Evolutionary conservation across 2,329 filamentous ascomycete genomes (phyloP).

Genomic region (Venturia pyrina): DNA sequence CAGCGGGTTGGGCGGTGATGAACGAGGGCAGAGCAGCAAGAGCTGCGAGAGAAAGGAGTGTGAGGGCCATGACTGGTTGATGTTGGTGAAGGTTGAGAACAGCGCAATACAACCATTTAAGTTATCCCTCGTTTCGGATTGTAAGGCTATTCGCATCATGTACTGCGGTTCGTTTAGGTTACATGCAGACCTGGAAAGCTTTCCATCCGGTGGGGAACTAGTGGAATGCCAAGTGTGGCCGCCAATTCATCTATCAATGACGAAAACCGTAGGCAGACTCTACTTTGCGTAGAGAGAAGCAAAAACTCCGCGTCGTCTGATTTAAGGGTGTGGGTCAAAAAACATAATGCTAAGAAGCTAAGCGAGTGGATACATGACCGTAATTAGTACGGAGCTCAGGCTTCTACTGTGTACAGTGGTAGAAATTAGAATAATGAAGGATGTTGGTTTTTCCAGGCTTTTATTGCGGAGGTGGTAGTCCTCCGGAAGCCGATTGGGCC

Average conservation of each 20-base stretch:
- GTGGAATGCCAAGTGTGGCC: not conserved
- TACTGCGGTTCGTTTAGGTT: not conserved
- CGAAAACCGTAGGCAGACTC: not conserved
- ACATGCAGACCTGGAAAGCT: not conserved
- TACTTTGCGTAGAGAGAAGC: not conserved
- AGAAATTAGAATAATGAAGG: too few species aligned
- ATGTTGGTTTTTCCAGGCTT: not conserved
- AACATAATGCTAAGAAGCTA: not conserved
- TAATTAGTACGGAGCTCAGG: not conserved
- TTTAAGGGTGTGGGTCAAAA: not conserved
- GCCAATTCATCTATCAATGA: not conserved
- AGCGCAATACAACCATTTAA: not conserved
- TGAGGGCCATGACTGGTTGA: not conserved
- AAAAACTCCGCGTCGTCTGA: not conserved
- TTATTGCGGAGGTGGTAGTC: not conserved
- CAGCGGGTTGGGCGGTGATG: not conserved
- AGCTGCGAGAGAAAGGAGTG: not conserved
- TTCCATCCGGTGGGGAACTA: not conserved
- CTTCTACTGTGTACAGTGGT: too few species aligned
- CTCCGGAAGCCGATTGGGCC: not conserved
- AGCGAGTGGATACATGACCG: not conserved
- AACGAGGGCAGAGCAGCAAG: not conserved
- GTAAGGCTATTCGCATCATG: not conserved
- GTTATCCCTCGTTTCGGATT: not conserved
- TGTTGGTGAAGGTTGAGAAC: too few species aligned